Conservation (phyloP, 345 rosid species). For the Crucihimalaya himalaica region DNA sequence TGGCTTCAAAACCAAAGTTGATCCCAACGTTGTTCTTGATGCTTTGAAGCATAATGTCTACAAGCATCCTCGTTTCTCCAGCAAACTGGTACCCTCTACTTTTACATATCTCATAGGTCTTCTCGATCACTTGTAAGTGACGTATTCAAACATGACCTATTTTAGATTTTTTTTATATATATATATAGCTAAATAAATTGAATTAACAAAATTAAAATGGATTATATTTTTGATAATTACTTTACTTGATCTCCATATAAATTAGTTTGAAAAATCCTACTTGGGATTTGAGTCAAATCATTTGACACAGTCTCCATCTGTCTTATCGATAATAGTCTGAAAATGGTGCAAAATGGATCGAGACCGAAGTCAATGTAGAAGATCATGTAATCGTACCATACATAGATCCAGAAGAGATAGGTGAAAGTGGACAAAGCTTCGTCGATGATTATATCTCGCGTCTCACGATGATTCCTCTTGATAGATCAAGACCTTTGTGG, state of each 20-base stretch:
- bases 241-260: too few species aligned
- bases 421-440: conserved; percentile 45
- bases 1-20: conserved; percentile 52
- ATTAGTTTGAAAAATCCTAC: too few species aligned
- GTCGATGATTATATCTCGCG: conserved; percentile 61
- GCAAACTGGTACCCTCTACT: conserved; percentile 48
- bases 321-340: conserved; percentile 1
- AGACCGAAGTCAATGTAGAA: conserved; percentile 25
- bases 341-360: conserved; percentile 48
- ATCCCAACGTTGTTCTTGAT: conserved; percentile 43
- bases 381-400: conserved; percentile 54
- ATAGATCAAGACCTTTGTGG: conserved; percentile 65
- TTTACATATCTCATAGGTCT: background rate
- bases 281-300: background rate
- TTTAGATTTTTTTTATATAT: background rate
- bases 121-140: background rate
- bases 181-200: too few species aligned
- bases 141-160: background rate
- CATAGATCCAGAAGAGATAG: conserved; percentile 35
- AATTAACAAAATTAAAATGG: too few species aligned
- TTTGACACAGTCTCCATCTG: background rate
- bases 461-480: conserved; percentile 51
- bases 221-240: too few species aligned
- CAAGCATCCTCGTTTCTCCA: conserved; percentile 84
- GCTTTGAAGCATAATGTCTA: conserved; percentile 58